Percentiles rank a stretch among this genome's conserved stretches.
phyloP scores from a whole-genome alignment of 495 filamentous ascomycete genomes.

The Aspergillus sclerotioniger region DNA sequence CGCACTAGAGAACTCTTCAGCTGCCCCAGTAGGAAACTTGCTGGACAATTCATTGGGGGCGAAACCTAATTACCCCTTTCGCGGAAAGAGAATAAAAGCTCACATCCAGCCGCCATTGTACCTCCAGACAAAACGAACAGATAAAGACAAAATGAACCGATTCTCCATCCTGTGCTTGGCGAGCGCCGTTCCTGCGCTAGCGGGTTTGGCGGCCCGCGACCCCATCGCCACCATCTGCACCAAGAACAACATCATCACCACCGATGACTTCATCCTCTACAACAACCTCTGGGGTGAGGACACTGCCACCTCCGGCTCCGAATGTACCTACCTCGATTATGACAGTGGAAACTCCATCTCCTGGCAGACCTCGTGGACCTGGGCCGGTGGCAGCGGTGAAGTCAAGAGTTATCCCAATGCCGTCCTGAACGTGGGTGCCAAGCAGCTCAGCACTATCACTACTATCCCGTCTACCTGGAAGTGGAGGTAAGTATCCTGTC shows the following conservation, averaged over 20 bases:
- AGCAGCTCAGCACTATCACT: slow-evolving; percentile 3
- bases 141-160: not conserved
- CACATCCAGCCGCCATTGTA: not conserved
- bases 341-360: slow-evolving; percentile 3
- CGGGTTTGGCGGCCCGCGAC: not conserved
- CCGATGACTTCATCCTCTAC: slow-evolving; percentile 6
- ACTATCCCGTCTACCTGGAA: not conserved
- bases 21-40: not conserved
- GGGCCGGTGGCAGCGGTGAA: slow-evolving; percentile 1
- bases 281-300: slow-evolving; percentile 7
- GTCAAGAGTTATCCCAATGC: slow-evolving; percentile 6
- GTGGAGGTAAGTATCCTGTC: not conserved
- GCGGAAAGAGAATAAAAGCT: not conserved
- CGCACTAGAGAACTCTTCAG: not conserved
- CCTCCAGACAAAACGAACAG: not conserved
- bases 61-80: not conserved
- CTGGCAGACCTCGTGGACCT: slow-evolving; percentile 7
- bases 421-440: slow-evolving; percentile 3
- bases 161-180: not conserved
- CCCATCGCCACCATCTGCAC: slow-evolving; percentile 2
- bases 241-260: slow-evolving; percentile 7
- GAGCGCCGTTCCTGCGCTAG: not conserved
- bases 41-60: not conserved
- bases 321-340: slow-evolving; percentile 5
- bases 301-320: slow-evolving; percentile 1